Evolutionary conservation across 2,329 filamentous ascomycete genomes (phyloP).

Genomic region (Apiospora hydei): DNA sequence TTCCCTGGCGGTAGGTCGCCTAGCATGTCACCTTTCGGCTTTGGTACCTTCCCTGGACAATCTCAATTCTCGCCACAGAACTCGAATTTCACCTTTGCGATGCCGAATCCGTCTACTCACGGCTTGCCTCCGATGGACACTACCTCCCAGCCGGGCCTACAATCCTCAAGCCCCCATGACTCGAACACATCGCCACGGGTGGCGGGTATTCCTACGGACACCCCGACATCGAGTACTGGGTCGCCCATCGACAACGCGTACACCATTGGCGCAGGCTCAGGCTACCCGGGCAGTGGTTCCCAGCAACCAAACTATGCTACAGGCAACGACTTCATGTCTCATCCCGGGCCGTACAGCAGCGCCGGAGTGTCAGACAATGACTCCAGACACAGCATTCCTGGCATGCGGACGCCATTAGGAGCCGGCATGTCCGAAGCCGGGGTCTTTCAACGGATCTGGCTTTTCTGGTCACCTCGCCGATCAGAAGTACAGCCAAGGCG

Average conservation of each 20-base stretch:
- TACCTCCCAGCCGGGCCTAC: background rate
- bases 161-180: slow-evolving; percentile 21
- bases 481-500: slow-evolving; percentile 5
- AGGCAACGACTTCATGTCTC: slow-evolving; percentile 16
- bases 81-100: background rate
- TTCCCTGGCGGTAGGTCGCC: background rate
- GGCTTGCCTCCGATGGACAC: slow-evolving; percentile 17
- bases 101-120: background rate
- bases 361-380: slow-evolving; percentile 11
- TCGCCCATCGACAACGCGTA: slow-evolving; percentile 10
- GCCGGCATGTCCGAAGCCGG: background rate
- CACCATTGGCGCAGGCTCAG: background rate
- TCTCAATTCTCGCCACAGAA: background rate
- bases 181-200: slow-evolving; percentile 3
- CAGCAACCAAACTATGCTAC: slow-evolving; percentile 4
- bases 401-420: slow-evolving; percentile 5
- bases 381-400: background rate
- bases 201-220: slow-evolving; percentile 1
- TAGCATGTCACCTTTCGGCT: background rate
- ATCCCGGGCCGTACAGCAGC: background rate
- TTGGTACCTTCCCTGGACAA: background rate
- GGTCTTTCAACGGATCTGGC: background rate
- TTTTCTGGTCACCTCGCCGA: slow-evolving; percentile 6
- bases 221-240: slow-evolving; percentile 20
- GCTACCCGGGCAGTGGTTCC: background rate